Base-by-base conservation (phyloP, 176 grass and related monocot species). In the Oryza coarctata region DNA sequence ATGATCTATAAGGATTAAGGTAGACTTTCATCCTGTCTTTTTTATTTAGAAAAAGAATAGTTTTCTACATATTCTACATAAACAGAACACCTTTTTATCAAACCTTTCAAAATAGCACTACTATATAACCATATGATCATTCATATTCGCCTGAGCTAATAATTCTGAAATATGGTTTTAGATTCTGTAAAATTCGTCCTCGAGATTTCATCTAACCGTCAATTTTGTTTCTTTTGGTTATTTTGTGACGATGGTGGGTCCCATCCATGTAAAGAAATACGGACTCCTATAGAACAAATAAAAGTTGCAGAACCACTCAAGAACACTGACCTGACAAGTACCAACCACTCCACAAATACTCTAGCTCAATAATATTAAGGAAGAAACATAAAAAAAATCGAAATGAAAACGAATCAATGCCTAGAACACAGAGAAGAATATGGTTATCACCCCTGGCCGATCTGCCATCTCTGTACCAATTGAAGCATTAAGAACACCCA, bases 401-500 rank as follows among this genome's bases (percentile, higher is more conserved):
- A 4, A 10, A n/a, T 11, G 9, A 33, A 33, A 10, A 14, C 18
- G 22, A 47, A 9, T 17, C 20, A 68, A 23, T 12, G 4, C 9
- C 13, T 26, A 57, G 6, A 47, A 15, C 65, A 38, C 14, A 28
- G 52, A 63, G 28, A 25, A 13, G 17, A 58, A 28, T 12, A n/a
- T 15, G 66, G 0, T 26, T 7, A 70, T 49, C 40, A 30, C 30
- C 14, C 12, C 12, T 14, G 1, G 1, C n/a, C 30, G 55, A 30
- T 47, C 41, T 60, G 26, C 25, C 67, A 79, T 79, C 68, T 45
- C 14, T 33, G 28, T 80, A 26, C 64, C 50, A 80, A 17, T 27
- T 52, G 17, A 43, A 30, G 31, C 63, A 63, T 64, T 52, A 33
- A 85, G 50, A 85, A 76, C 49, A 67, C 73, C 28, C 35, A 29